Evolutionary conservation across 83 land plant genomes (phyloP), one percentile per base, ranked within the genome.

Genomic region (Isoetes engelmannii): DNA sequence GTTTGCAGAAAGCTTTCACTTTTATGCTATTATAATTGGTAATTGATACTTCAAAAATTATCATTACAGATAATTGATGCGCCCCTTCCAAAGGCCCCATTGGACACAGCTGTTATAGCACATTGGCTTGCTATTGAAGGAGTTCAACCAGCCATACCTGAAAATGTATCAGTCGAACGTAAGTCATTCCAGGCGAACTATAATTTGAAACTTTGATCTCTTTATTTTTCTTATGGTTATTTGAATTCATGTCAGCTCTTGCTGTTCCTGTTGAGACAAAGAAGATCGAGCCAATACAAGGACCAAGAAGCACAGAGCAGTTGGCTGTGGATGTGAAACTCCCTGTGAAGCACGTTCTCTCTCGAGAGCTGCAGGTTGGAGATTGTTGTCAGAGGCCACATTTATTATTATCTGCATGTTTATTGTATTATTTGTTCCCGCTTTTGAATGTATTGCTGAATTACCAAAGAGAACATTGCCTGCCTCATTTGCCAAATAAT

Each of bases 71-170:
- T 90, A 21, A 77, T 86, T 68, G 98, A 90, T 66, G 81, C 87
- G 60, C 88, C 97, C 57, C 63, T 94, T 21, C 87, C 97, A 21
- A 90, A 84, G 73, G 93, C 89, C 48, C 96, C 90, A 42, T 74
- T 88, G 50, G 97, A 90, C 74, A 84, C 88, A 49, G 69, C 93
- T 4, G 84, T 94, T 55, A 70, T 81, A 5, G 79, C 82, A 47
- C 98, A 94, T 61, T 94, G 98, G 97, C 82, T 90, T 9, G 97
- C 98, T 19, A 82, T 94, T 69, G 97, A 94, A 75, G 97, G 98
- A 48, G 90, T 94, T 46, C 98, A 94, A 59, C 98, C 97, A 48
- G 90, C 92, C 48, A 90, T 94, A 70, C 98, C 90, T 45, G 93
- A 94, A 73, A 94, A 90, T 83, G 81, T 83, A 70, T 82, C 87